Evolutionary conservation across 805 yeast species (phyloP), one percentile per base, ranked within the genome.

Genomic region (Starmerella apicola): DNA sequence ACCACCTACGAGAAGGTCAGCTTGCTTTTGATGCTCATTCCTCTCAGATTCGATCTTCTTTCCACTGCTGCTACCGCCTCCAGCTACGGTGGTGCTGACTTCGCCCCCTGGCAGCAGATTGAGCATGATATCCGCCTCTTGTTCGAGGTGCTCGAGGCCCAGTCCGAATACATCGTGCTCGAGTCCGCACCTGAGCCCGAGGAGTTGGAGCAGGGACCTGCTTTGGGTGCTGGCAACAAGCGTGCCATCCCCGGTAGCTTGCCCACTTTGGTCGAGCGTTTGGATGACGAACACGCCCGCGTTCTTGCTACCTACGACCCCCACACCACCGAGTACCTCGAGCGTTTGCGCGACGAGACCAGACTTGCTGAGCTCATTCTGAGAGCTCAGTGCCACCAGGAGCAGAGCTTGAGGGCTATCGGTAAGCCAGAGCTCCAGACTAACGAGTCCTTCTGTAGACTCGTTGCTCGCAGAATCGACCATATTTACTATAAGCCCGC

Each of bases 401-500:
- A 88, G 63, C 58, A 67, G 28, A 72, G 72, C 38, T 38, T 51
- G 34, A 43, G 36, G 23, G 38, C 42, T 3, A 23, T 48, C 9
- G 44, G 41, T 20, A 29, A 32, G 10, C 38, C 23, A n/a, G 64
- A 72, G 43, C 34, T 45, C 18, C 54, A 59, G 29, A 32, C 41
- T 15, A 59, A 63, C 19, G 73, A 70, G 47, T 47, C 63, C 9
- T 60, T 67, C 50, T 68, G 71, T 51, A 75, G 97, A 60, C 70
- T 84, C 35, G 68, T 84, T 34, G 68, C 78, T 38, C 78, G 91
- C 59, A 76, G 98, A 65, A 66, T 91, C 54, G 95, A 88, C 55
- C 94, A 83, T 64, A 70, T 91, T 46, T 91, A 91, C 67, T 91
- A 76, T 76, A 91, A 91, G 67, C 88, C 95, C 27, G 70, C 72